Percentiles rank a stretch among this genome's conserved stretches.
phyloP scores from a whole-genome alignment of 2,329 filamentous ascomycete genomes.

The Drechslerella coelobrocha region DNA sequence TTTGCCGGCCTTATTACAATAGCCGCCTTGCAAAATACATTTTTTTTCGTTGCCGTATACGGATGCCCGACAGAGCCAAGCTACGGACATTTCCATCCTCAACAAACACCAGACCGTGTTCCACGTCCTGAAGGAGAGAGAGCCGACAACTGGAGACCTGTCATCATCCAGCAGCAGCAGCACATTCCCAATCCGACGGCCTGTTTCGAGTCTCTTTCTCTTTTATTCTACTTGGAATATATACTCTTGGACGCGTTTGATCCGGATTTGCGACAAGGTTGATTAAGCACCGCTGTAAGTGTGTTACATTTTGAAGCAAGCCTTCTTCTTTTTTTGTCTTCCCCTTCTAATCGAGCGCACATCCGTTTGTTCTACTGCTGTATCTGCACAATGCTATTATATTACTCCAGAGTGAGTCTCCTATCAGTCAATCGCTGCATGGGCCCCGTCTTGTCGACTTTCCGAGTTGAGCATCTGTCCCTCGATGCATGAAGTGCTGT shows the following conservation, averaged over 20 bases:
- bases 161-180: too few species aligned
- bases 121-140: background rate
- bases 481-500: background rate
- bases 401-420: background rate
- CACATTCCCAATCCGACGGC: background rate
- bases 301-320: background rate
- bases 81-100: background rate
- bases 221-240: background rate
- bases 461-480: background rate
- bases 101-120: background rate
- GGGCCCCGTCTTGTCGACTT: conserved; percentile 2
- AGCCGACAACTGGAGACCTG: background rate
- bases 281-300: background rate
- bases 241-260: background rate
- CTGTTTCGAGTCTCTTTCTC: background rate
- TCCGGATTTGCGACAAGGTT: background rate
- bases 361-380: background rate
- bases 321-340: too few species aligned
- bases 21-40: background rate
- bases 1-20: background rate
- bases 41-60: background rate
- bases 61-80: background rate
- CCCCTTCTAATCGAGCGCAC: too few species aligned
- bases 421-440: background rate
- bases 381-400: background rate